These are phyloP conservation scores for Viola pubescens DNA, from an alignment of 441 rosid genomes.

Conservation along the genomic window DNA sequence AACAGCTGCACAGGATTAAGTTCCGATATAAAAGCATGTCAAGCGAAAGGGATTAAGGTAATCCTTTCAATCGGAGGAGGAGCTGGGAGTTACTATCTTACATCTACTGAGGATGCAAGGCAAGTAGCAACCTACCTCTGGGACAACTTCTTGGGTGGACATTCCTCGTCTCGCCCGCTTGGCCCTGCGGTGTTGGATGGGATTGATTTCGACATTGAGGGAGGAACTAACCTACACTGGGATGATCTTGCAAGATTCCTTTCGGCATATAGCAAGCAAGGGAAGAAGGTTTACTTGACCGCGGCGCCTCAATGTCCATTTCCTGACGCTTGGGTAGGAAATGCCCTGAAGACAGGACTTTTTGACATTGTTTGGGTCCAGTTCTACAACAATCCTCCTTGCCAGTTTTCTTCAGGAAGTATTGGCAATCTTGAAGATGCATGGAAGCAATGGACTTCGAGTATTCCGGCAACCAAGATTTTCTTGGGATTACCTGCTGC, in stretches of 20 bases:
- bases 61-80: constrained; percentile 38
- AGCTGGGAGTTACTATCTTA: constrained; percentile 23
- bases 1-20: constrained; percentile 30
- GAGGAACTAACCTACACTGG: constrained; percentile 26
- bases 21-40: constrained; percentile 36
- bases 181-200: constrained; percentile 32
- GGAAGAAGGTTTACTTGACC: constrained; percentile 27
- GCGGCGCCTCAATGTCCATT: constrained; percentile 47
- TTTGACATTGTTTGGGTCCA: constrained; percentile 47
- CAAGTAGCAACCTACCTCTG: constrained; percentile 28
- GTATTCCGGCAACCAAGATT: constrained; percentile 26
- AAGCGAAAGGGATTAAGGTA: constrained; percentile 30
- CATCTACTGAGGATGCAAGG: constrained; percentile 30
- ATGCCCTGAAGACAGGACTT: constrained; percentile 37
- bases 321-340: constrained; percentile 31
- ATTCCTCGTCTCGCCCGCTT: constrained; percentile 31
- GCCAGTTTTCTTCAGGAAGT: constrained; percentile 31
- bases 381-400: constrained; percentile 44
- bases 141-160: constrained; percentile 36
- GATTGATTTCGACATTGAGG: constrained; percentile 38
- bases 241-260: constrained; percentile 29
- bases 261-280: constrained; percentile 16
- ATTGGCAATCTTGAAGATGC: constrained; percentile 18
- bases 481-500: constrained; percentile 71
- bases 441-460: constrained; percentile 37